Percentiles rank a stretch among this genome's conserved stretches.
Conservation (phyloP, 305 asterid genomes). For the Rubia balearica region DNA sequence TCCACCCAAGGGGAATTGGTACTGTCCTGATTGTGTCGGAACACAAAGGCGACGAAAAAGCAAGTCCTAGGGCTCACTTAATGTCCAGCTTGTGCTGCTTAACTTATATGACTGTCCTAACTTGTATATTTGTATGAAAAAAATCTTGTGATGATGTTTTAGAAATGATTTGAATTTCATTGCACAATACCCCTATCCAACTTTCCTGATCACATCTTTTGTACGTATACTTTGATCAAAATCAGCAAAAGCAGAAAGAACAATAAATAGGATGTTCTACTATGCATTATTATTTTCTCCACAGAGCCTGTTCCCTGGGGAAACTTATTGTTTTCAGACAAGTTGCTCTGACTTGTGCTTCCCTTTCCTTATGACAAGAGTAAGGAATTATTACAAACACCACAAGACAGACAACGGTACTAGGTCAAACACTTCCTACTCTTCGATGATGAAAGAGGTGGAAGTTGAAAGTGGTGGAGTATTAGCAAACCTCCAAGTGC, state of each 20-base stretch:
- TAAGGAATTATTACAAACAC: background rate
- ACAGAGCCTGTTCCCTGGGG: too few relatives aligned
- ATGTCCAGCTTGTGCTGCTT: background rate
- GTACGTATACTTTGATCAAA: too few relatives aligned
- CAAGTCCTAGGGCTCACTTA: slow-evolving; percentile 20
- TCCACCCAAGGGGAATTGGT: slow-evolving; percentile 97
- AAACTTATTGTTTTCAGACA: too few relatives aligned
- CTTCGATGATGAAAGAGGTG: background rate
- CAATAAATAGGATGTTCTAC: too few relatives aligned
- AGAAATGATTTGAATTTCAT: background rate
- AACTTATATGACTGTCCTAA: background rate
- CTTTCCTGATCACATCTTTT: background rate
- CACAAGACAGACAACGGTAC: background rate
- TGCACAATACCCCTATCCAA: background rate
- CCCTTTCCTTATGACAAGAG: background rate
- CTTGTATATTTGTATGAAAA: background rate
- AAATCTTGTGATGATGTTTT: background rate
- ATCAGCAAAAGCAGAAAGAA: too few relatives aligned
- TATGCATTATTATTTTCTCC: too few relatives aligned
- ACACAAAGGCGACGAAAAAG: slow-evolving; percentile 59
- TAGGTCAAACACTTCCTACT: background rate
- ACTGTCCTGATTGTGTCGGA: slow-evolving; percentile 76
- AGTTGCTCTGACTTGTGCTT: background rate
- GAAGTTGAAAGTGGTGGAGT: background rate
- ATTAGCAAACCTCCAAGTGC: slow-evolving; percentile 1